Base-by-base conservation (phyloP, 2,329 filamentous ascomycete genomes). In the Metarhizium sp. region DNA sequence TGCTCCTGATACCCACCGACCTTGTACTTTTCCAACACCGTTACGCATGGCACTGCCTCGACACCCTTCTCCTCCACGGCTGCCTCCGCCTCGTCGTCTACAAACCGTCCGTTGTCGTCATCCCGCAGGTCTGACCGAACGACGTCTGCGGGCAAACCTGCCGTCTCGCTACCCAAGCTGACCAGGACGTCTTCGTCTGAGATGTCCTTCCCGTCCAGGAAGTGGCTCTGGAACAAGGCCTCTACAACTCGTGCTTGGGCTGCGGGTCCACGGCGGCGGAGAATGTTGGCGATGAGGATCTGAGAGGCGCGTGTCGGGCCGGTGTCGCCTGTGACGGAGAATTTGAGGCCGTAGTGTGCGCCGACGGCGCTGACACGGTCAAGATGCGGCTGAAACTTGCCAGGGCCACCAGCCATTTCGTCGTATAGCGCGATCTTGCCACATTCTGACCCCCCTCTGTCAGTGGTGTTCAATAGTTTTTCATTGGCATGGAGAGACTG, bases 1-100 rank as follows among this genome's bases (percentile, higher is more conserved):
- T 34, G 6, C 10, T 34, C 32, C 32, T 34, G 32, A 1, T 34
- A 0, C 1, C 89, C 89, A 8, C 85, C 83, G 18, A 92, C 75
- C 59, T 84, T 78, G 68, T 82, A 90, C 63, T 75, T 74, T 1
- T 78, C 81, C 64, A 90, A 86, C 52, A 92, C 78, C 2, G 83
- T 84, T 63, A 89, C 89, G 61, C 86, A 84, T 16, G 88, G 88
- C 61, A 92, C 87, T 11, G 32, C 32, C 32, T 34, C 32, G 32
- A 34, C 32, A 2, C 32, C 32, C 32, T 34, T 34, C 32, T 34
- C 32, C 32, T 34, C 32, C 7, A 34, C 32, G 32, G 32, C 32
- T 34, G 32, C 32, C 32, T 34, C 32, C 0, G 67, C 67, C 55
- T 69, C 64, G 7, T 61, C 61, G 56, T 73, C 69, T 14, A 73